A percentile compares a stretch with the other conserved stretches of the same genome.
These are phyloP conservation scores for Adansonia rubrostipa DNA, from an alignment of 441 rosid genomes.

Conservation along the genomic window DNA sequence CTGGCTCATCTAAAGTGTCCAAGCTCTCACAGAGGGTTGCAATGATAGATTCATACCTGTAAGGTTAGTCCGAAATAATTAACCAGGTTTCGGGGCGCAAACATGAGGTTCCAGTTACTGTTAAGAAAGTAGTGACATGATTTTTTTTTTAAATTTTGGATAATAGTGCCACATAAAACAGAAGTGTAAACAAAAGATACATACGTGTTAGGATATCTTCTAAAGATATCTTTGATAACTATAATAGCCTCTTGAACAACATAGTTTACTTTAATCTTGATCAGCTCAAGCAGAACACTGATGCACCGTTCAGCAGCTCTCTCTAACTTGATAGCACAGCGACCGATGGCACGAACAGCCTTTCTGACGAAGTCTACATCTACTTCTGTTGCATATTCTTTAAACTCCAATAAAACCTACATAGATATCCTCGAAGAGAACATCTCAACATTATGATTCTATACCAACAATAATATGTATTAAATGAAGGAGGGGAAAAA, in stretches of 20 bases:
- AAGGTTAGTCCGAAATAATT: conserved; percentile 16
- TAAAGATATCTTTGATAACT: conserved; percentile 96
- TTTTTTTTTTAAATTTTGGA: background rate
- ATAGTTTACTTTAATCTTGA: conserved; percentile 97
- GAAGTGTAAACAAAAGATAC: conserved; percentile 30
- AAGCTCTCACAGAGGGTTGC: conserved; percentile 98
- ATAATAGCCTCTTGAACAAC: conserved; percentile 99
- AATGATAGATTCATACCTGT: conserved; percentile 95
- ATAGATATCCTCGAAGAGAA: conserved; percentile 30
- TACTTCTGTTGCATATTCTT: conserved; percentile 98
- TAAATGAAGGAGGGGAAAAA: conserved; percentile 19
- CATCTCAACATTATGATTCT: background rate
- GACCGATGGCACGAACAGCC: conserved; percentile 98
- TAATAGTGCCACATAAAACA: background rate
- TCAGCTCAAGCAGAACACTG: conserved; percentile 95
- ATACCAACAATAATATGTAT: background rate
- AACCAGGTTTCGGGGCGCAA: background rate
- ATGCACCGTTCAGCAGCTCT: conserved; percentile 99
- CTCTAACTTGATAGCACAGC: conserved; percentile 96
- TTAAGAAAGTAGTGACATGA: conserved; percentile 1
- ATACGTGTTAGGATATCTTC: conserved; percentile 99
- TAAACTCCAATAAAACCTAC: conserved; percentile 94
- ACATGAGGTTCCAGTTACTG: background rate
- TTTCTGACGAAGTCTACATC: conserved; percentile 96
- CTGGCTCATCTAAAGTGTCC: conserved; percentile 98